These are phyloP conservation scores for Mycosphaerella sp. DNA, from an alignment of 2,329 filamentous ascomycete genomes.

Conservation along the genomic window DNA sequence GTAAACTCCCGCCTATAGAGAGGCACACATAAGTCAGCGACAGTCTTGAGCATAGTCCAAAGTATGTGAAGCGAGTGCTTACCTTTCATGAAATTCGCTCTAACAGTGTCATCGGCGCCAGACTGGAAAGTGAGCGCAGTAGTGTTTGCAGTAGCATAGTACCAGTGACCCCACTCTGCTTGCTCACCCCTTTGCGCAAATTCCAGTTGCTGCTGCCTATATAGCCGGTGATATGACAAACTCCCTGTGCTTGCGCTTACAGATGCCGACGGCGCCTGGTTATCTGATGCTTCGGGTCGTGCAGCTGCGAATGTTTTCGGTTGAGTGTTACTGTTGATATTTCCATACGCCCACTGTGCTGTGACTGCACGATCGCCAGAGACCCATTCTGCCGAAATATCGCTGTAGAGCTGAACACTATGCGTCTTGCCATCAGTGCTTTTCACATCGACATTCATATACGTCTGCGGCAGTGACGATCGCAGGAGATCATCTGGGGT, in stretches of 20 bases:
- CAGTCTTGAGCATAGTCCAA: too few relatives aligned
- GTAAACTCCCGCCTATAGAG: slow-evolving; percentile 36
- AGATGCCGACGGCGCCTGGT: slow-evolving; percentile 6
- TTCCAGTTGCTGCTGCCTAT: slow-evolving; percentile 28
- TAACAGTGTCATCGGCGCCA: slow-evolving; percentile 43
- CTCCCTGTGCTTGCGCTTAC: slow-evolving; percentile 10
- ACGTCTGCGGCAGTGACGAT: slow-evolving; percentile 65
- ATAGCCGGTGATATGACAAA: slow-evolving; percentile 29
- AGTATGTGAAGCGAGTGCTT: too few relatives aligned
- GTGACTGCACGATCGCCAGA: slow-evolving; percentile 52
- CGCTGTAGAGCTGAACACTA: slow-evolving; percentile 63
- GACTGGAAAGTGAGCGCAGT: slow-evolving; percentile 44
- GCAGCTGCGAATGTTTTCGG: slow-evolving; percentile 3
- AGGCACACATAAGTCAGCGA: too few relatives aligned
- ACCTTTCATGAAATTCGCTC: slow-evolving; percentile 41
- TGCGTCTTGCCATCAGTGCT: slow-evolving; percentile 58
- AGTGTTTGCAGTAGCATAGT: slow-evolving; percentile 45
- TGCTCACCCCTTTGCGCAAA: slow-evolving; percentile 46
- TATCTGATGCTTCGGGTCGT: slow-evolving; percentile 5
- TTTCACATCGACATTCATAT: slow-evolving; percentile 57
- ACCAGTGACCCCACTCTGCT: slow-evolving; percentile 50
- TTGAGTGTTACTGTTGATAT: slow-evolving; percentile 4
- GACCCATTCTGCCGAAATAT: slow-evolving; percentile 68
- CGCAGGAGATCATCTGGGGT: slow-evolving; percentile 11
- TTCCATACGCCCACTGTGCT: slow-evolving; percentile 56